Base-by-base conservation (phyloP, 2,329 filamentous ascomycete genomes). In the Hypocreales sp. region DNA sequence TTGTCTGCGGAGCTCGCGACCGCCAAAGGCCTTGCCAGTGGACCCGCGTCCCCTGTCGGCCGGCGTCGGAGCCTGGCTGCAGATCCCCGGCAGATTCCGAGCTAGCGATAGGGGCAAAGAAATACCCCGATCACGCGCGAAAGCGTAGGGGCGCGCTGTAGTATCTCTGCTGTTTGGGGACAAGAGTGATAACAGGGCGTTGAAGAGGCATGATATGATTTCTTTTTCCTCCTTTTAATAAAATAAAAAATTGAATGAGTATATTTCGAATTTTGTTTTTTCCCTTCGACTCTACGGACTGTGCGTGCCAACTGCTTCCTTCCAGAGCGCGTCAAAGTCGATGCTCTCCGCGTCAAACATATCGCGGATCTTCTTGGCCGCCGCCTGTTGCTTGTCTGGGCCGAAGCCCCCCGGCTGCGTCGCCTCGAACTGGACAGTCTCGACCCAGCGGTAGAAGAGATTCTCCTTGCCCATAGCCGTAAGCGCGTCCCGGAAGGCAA, bases 361-460 rank as follows among this genome's bases (percentile, higher is more conserved):
- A 21, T 72, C 67, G 41, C 77, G 71, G 26, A 86, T 80, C 52
- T 84, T 75, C 36, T 70, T 57, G 32, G 82, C 81, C 2, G 79
- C 76, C 23, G 61, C 67, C 30, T 69, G 60, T 52, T 92, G 83
- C 42, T 72, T 67, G 45, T 84, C 78, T 0, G 64, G 57, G 2
- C 76, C 79, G 45, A 92, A 92, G 0, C 80, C 81, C 12, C 77
- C 81, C 0, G 83, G 79, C 38, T 69, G 67, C 20, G 73, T 77
- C 22, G 80, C 77, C 54, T 93, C 84, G 43, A 73, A 92, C 54
- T 94, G 84, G 26, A 94, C 74, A 45, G 92, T 67, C 57, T 94
- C 86, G 26, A 93, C 80, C 83, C 84, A 93, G 30, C 78, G 72
- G 56, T 80, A 93, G 56, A 94, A 94, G 28, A 94, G 51, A 36